A percentile compares a stretch with the other conserved stretches of the same genome.
Evolutionary conservation across 2,329 filamentous ascomycete genomes (phyloP).

Genomic region (Diaporthe vexans): DNA sequence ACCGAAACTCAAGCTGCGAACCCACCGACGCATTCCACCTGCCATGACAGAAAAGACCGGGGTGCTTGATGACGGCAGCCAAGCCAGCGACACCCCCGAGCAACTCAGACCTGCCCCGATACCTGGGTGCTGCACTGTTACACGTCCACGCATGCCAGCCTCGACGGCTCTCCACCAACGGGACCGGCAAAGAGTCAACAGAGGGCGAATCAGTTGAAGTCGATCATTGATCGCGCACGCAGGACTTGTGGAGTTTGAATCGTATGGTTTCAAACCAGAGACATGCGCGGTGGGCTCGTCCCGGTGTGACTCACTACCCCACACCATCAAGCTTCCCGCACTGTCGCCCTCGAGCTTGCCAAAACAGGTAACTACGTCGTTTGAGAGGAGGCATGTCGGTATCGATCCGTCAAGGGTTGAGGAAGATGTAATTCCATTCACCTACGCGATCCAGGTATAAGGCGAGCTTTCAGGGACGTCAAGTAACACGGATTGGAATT

Average conservation of each 20-base stretch:
- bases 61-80: too few species aligned
- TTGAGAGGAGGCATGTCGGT: neutral
- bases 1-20: too few species aligned
- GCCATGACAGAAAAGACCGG: too few species aligned
- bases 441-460: neutral
- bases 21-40: too few species aligned
- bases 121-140: too few species aligned
- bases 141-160: too few species aligned
- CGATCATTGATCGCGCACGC: neutral
- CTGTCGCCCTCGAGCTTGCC: conserved; percentile 5
- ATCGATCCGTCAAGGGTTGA: neutral
- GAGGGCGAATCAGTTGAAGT: neutral
- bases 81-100: too few species aligned
- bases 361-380: conserved; percentile 3
- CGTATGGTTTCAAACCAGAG: neutral
- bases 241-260: neutral
- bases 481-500: neutral
- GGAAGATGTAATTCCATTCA: too few species aligned
- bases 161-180: neutral
- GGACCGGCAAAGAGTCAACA: neutral
- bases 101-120: too few species aligned
- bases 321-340: conserved; percentile 3
- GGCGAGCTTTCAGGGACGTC: neutral
- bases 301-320: conserved; percentile 32
- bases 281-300: neutral